Conservation (phyloP, 2,329 filamentous ascomycete genomes). For the Pyrenochaeta sp. region DNA sequence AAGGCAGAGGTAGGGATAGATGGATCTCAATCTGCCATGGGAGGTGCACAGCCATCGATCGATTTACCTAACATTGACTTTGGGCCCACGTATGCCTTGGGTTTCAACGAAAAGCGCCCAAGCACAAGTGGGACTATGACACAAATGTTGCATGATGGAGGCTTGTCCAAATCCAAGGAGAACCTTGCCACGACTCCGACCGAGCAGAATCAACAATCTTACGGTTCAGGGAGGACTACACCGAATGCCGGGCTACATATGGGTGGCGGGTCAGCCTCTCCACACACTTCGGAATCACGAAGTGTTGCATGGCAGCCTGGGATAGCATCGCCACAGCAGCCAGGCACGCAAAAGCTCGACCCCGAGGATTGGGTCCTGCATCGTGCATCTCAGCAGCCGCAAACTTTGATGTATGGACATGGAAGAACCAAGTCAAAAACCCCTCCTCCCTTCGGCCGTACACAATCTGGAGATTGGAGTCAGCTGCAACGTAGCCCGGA, state of each 20-base stretch:
- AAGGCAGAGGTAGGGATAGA: conserved; percentile 57
- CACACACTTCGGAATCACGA: conserved; percentile 63
- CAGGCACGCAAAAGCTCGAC: conserved; percentile 66
- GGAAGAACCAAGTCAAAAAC: conserved; percentile 65
- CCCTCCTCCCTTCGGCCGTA: conserved; percentile 53
- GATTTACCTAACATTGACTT: conserved; percentile 83
- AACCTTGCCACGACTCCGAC: conserved; percentile 37
- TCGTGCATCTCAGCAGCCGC: conserved; percentile 66
- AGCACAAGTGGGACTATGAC: conserved; percentile 63
- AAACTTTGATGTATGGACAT: conserved; percentile 58
- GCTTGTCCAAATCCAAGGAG: conserved; percentile 42
- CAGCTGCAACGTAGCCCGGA: conserved; percentile 45
- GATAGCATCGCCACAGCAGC: conserved; percentile 59
- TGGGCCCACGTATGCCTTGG: conserved; percentile 80
- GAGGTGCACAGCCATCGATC: conserved; percentile 41
- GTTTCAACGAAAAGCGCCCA: conserved; percentile 63
- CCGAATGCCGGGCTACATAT: conserved; percentile 55
- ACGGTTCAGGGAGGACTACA: conserved; percentile 43
- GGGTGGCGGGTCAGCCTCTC: conserved; percentile 43
- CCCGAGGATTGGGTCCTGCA: conserved; percentile 87
- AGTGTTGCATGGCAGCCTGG: conserved; percentile 84
- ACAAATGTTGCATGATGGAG: conserved; percentile 41
- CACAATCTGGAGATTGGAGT: conserved; percentile 57
- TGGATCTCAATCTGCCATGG: conserved; percentile 52
- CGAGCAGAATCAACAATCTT: conserved; percentile 41